These are phyloP conservation scores for Cyberlindnera mrakii DNA, from an alignment of 805 yeast genomes.

Conservation along the genomic window DNA sequence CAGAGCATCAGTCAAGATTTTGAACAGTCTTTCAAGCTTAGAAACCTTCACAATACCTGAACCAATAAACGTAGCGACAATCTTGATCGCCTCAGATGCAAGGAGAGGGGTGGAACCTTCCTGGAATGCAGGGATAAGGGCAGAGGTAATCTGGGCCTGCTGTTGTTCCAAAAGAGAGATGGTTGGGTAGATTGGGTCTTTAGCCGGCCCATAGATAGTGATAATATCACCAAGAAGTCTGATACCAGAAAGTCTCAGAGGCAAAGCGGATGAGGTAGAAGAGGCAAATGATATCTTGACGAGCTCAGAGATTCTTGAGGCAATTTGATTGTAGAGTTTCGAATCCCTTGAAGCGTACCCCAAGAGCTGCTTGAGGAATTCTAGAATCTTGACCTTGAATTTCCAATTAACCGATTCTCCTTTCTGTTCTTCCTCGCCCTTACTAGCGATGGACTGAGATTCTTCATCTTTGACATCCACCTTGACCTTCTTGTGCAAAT, in stretches of 20 bases:
- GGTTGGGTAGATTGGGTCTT: slow-evolving; percentile 69
- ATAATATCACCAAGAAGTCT: slow-evolving; percentile 59
- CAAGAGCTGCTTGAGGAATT: slow-evolving; percentile 38
- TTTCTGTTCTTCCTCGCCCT: slow-evolving; percentile 13
- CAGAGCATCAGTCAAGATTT: slow-evolving; percentile 58
- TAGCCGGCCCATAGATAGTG: slow-evolving; percentile 49
- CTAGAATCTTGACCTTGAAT: slow-evolving; percentile 42
- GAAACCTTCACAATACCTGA: slow-evolving; percentile 47
- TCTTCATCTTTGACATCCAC: slow-evolving; percentile 41
- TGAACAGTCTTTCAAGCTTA: slow-evolving; percentile 50
- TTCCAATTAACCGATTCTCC: slow-evolving; percentile 55
- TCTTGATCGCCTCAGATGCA: slow-evolving; percentile 70
- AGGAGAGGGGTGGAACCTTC: slow-evolving; percentile 66
- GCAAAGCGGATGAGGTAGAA: slow-evolving; percentile 62
- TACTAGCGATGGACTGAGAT: slow-evolving; percentile 36
- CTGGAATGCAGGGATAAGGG: slow-evolving; percentile 80
- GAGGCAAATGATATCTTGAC: slow-evolving; percentile 77
- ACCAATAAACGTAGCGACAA: slow-evolving; percentile 69
- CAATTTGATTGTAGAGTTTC: slow-evolving; percentile 34
- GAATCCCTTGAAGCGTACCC: slow-evolving; percentile 32
- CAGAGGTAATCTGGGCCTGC: slow-evolving; percentile 90
- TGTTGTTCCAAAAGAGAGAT: slow-evolving; percentile 78
- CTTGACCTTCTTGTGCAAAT: slow-evolving; percentile 25
- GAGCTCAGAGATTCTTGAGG: slow-evolving; percentile 51
- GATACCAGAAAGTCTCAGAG: slow-evolving; percentile 60